phyloP scores from a whole-genome alignment of 192 early-diverging fungal genomes.

The Cladochytrium replicatum region DNA sequence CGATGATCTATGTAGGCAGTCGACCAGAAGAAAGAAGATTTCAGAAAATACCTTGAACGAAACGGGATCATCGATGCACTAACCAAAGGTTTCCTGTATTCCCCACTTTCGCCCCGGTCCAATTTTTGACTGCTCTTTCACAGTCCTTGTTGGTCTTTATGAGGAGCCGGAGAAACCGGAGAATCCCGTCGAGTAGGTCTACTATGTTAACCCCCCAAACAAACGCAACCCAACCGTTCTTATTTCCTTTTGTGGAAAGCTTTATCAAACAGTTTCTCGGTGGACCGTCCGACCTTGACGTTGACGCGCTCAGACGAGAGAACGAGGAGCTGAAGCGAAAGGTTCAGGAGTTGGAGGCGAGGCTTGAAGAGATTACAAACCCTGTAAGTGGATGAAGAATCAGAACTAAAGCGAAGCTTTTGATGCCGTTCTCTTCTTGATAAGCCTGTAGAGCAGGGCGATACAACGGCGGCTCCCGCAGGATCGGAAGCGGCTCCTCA shows the following conservation, averaged over 20 bases:
- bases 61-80: constrained; percentile 55
- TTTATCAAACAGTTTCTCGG: constrained; percentile 53
- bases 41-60: constrained; percentile 53
- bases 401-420: no score
- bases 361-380: constrained; percentile 35
- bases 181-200: constrained; percentile 39
- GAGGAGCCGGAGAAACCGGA: constrained; percentile 59
- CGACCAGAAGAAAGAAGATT: constrained; percentile 56
- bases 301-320: constrained; percentile 41
- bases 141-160: constrained; percentile 53
- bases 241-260: constrained; percentile 16
- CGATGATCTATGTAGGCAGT: no score
- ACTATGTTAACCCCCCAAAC: neutral
- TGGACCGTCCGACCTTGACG: constrained; percentile 45
- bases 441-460: no score
- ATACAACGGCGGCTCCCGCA: no score
- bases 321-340: constrained; percentile 46
- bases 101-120: neutral
- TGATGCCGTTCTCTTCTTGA: no score
- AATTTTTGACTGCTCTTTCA: neutral
- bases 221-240: neutral
- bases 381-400: constrained; percentile 1
- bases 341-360: constrained; percentile 42
- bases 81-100: constrained; percentile 40
- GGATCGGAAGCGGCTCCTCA: no score